Evolutionary conservation across 1,284 basidiomycete genomes (phyloP).

Genomic region (Moesziomyces sp.): DNA sequence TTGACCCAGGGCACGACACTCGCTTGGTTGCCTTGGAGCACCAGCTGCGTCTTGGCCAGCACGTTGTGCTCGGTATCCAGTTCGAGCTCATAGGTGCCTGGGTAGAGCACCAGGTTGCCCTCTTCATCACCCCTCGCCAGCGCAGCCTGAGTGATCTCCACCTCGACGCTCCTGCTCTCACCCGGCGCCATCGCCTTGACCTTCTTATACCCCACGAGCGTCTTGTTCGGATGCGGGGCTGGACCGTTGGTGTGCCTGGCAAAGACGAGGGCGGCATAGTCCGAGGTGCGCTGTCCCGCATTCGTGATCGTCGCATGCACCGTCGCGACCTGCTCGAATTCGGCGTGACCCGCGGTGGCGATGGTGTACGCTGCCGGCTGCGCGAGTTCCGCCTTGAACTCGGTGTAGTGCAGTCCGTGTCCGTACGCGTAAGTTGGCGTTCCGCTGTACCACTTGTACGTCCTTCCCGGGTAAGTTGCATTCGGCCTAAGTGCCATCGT

Average conservation of each 20-base stretch:
- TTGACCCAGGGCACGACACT: slow-evolving; percentile 19
- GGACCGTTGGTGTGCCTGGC: slow-evolving; percentile 14
- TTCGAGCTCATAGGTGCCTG: slow-evolving; percentile 17
- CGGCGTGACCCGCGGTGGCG: slow-evolving; percentile 2
- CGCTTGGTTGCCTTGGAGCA: not conserved
- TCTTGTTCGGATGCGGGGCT: slow-evolving; percentile 12
- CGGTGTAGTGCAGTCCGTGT: slow-evolving; percentile 23
- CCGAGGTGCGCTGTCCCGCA: slow-evolving; percentile 8
- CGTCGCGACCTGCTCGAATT: slow-evolving; percentile 5
- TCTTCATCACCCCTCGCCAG: slow-evolving; percentile 16
- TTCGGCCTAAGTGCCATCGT: slow-evolving; percentile 12
- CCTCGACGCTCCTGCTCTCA: slow-evolving; percentile 1
- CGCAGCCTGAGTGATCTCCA: slow-evolving; percentile 18
- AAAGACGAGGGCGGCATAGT: slow-evolving; percentile 26
- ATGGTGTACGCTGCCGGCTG: not conserved
- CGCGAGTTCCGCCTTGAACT: slow-evolving; percentile 1
- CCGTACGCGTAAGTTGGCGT: slow-evolving; percentile 13
- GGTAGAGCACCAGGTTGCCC: slow-evolving; percentile 19
- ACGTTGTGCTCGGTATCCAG: slow-evolving; percentile 6
- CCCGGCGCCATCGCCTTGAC: slow-evolving; percentile 6
- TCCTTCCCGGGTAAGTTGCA: slow-evolving; percentile 13
- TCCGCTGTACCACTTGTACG: slow-evolving; percentile 32
- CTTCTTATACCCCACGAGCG: slow-evolving; percentile 17
- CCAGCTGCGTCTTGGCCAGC: slow-evolving; percentile 5
- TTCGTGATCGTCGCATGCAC: not conserved